These are phyloP conservation scores for Pleurotus djamor DNA, from an alignment of 768 basidiomycete genomes.

Conservation along the genomic window DNA sequence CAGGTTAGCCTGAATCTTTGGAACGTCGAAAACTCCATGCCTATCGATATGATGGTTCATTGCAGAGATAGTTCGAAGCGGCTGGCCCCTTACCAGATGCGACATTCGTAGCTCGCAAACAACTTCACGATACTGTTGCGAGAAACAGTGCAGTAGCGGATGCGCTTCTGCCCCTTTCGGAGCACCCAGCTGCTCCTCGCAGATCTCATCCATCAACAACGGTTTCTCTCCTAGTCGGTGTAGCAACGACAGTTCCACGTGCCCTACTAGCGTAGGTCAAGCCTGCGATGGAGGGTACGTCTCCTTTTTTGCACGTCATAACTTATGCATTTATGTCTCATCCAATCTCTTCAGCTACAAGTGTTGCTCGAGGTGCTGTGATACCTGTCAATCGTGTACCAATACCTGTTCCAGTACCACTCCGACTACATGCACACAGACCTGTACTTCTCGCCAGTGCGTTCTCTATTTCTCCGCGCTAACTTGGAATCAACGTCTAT, in stretches of 20 bases:
- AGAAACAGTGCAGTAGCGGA: constrained; percentile 5
- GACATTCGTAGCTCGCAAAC: constrained; percentile 11
- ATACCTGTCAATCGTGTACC: constrained; percentile 12
- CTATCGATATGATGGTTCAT: background rate
- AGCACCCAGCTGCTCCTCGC: constrained; percentile 7
- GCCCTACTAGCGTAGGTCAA: constrained; percentile 10
- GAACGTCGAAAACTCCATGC: background rate
- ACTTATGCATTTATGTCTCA: background rate
- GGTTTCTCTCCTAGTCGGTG: constrained; percentile 11
- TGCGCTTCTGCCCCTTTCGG: constrained; percentile 10
- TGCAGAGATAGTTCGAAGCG: constrained; percentile 14
- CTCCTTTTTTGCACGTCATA: background rate
- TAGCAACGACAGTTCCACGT: constrained; percentile 6
- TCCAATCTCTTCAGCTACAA: constrained; percentile 6
- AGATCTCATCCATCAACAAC: constrained; percentile 11
- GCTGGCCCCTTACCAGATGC: constrained; percentile 17
- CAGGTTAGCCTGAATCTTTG: constrained; percentile 5
- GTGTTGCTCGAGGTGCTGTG: constrained; percentile 13
- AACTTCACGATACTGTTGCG: constrained; percentile 13
- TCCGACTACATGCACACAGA: constrained; percentile 5
- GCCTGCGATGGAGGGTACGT: constrained; percentile 15
- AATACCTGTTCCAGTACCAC: constrained; percentile 6
- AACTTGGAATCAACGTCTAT: background rate
- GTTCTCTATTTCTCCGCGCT: background rate
- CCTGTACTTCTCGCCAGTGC: constrained; percentile 8